Conservation (phyloP, 2,329 filamentous ascomycete species). For the Colletotrichum endophyticum region DNA sequence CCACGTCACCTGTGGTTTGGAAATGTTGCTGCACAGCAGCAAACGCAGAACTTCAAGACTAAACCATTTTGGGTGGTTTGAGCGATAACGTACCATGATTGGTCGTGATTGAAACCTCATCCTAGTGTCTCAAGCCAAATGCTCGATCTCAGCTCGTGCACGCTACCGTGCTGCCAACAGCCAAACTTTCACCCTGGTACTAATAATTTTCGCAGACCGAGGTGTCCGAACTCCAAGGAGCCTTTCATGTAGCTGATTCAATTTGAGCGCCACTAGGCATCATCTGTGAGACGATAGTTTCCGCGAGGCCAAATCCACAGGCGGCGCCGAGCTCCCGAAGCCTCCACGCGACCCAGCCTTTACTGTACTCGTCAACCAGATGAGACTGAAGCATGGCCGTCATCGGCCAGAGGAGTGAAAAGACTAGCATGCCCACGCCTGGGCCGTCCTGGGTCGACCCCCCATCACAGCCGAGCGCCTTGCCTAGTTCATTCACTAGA, state of each 20-base stretch:
- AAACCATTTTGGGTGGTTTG: background rate
- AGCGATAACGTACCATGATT: background rate
- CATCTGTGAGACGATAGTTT: background rate
- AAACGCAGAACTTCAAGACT: background rate
- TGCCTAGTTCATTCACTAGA: background rate
- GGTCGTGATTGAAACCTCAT: background rate
- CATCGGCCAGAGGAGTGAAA: background rate
- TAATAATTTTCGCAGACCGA: background rate
- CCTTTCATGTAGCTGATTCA: background rate
- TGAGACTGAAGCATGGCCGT: background rate
- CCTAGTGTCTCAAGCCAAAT: background rate
- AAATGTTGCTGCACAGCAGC: background rate
- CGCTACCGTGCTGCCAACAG: background rate
- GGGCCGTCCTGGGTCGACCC: accelerated
- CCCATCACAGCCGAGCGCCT: background rate
- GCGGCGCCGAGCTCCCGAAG: background rate
- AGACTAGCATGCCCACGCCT: background rate
- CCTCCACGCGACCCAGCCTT: background rate
- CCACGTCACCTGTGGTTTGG: background rate
- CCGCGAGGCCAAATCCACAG: background rate
- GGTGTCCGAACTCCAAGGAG: background rate
- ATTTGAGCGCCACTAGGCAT: background rate
- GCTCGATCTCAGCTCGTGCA: background rate
- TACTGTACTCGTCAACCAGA: background rate
- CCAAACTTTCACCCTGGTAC: background rate